phyloP scores from a whole-genome alignment of 106 monocot species.

The Dendrobium huoshanense region DNA sequence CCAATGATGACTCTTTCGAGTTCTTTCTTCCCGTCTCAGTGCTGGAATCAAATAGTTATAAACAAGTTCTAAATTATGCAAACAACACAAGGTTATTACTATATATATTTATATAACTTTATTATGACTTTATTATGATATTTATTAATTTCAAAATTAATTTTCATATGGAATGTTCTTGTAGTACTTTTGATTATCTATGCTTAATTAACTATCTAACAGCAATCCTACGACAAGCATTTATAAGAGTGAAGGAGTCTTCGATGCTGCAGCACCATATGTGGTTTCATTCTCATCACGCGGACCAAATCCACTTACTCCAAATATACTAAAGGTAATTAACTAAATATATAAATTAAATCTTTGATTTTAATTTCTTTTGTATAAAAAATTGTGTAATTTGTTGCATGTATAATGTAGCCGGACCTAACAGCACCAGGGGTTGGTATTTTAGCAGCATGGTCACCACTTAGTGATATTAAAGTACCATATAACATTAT shows the following conservation, averaged over 20 bases:
- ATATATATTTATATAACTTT: no score
- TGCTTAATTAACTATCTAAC: not conserved
- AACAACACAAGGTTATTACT: constrained; percentile 14
- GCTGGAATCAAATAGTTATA: not conserved
- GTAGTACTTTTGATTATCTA: not conserved
- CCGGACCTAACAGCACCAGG: constrained; percentile 23
- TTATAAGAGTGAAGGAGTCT: constrained; percentile 11
- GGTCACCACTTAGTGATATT: not conserved
- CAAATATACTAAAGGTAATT: constrained; percentile 26
- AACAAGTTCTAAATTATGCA: constrained; percentile 5
- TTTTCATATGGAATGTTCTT: no score
- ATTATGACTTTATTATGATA: no score
- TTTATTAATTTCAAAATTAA: no score
- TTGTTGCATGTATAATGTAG: not conserved
- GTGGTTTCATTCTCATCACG: constrained; percentile 12
- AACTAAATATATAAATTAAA: not conserved
- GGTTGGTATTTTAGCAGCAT: constrained; percentile 20
- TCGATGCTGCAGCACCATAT: constrained; percentile 2
- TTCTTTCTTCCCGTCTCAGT: constrained; percentile 10
- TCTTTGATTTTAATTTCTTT: not conserved
- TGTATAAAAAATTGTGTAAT: no score
- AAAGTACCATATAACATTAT: constrained; percentile 18
- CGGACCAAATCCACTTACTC: constrained; percentile 24
- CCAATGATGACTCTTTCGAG: constrained; percentile 7
- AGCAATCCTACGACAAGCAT: constrained; percentile 26